Base-by-base conservation (phyloP, 1,284 basidiomycete genomes). In the Pseudozyma flocculosa region DNA sequence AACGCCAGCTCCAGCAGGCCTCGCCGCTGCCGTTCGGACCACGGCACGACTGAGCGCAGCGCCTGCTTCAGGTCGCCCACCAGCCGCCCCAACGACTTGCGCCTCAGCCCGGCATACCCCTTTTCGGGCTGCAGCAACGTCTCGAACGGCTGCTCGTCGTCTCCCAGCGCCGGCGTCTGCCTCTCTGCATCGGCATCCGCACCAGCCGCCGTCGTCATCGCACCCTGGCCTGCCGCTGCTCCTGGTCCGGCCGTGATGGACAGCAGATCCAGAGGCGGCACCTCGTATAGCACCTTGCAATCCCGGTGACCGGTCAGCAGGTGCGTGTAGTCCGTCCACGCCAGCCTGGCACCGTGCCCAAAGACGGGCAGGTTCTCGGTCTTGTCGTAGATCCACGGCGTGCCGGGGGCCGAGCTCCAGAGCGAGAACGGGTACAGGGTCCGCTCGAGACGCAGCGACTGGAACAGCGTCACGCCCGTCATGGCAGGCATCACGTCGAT, bases 401-500 rank as follows among this genome's bases (percentile, higher is more conserved):
- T 29, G 40, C 49, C 42, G 19, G 24, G 40, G 18, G 44, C 30
- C 23, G 40, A 37, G 5, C 40, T 36, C 19, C 53, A 43, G 1
- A 54, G 43, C 13, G 42, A 40, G 17, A 48, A 46, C 2, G n/a
- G 2, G 11, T 43, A 30, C 1, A 40, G 22, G 2, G 22, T 19
- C 13, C 68, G 61, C 4, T 50, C 23, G 26, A 70, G 42, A 57
- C 88, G 82, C 14, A 84, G 81, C 55, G 92, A 89, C 7, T 88
- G 85, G 81, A 95, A 95, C 41, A 92, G 84, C 0, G 89, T 89
- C 4, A 90, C 89, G 10, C 94, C 93, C 0, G 89, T 92, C 80
- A 95, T 92, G 1, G 90, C 87, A 1, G 90, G 87, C 26, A 89
- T 83, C 62, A 91, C 89, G 56, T 85, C 87, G 46, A 92, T 85